Evolutionary conservation across 352 stramenopile species (phyloP).

Genomic region (Globisporangium cederbergense): DNA sequence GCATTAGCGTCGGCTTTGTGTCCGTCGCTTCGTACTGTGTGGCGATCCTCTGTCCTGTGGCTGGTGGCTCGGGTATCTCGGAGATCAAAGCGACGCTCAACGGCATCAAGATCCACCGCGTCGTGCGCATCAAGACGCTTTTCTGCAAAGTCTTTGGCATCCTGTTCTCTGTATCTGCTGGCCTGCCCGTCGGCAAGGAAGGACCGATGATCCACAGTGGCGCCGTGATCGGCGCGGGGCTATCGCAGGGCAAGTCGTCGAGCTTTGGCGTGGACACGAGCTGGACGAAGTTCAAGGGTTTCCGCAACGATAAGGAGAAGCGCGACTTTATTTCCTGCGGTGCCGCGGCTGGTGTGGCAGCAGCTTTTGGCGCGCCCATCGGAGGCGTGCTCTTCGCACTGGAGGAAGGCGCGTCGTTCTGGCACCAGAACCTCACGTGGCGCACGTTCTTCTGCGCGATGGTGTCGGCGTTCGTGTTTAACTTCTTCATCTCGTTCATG

Average conservation of each 20-base stretch:
- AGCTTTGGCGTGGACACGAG: slow-evolving; percentile 86
- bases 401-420: slow-evolving; percentile 98
- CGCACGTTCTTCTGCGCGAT: slow-evolving; percentile 97
- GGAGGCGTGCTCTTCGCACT: slow-evolving; percentile 97
- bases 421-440: slow-evolving; percentile 98
- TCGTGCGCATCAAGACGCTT: slow-evolving; percentile 75
- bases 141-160: slow-evolving; percentile 89
- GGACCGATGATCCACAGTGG: slow-evolving; percentile 91
- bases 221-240: slow-evolving; percentile 92
- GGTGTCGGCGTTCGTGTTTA: slow-evolving; percentile 81
- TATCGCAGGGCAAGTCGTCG: slow-evolving; percentile 92
- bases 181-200: slow-evolving; percentile 89
- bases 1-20: slow-evolving; percentile 93
- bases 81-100: slow-evolving; percentile 99
- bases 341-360: slow-evolving; percentile 95
- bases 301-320: slow-evolving; percentile 95
- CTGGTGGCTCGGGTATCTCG: slow-evolving; percentile 93
- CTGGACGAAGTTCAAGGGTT: slow-evolving; percentile 89
- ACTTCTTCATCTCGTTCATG: slow-evolving; percentile 88
- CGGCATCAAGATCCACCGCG: slow-evolving; percentile 79
- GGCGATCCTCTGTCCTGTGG: slow-evolving; percentile 93
- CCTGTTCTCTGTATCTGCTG: slow-evolving; percentile 79
- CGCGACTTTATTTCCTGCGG: slow-evolving; percentile 98
- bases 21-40: slow-evolving; percentile 88
- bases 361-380: slow-evolving; percentile 97